Base-by-base conservation (phyloP, 2,329 filamentous ascomycete genomes). In the Alternaria triticimaculans region DNA sequence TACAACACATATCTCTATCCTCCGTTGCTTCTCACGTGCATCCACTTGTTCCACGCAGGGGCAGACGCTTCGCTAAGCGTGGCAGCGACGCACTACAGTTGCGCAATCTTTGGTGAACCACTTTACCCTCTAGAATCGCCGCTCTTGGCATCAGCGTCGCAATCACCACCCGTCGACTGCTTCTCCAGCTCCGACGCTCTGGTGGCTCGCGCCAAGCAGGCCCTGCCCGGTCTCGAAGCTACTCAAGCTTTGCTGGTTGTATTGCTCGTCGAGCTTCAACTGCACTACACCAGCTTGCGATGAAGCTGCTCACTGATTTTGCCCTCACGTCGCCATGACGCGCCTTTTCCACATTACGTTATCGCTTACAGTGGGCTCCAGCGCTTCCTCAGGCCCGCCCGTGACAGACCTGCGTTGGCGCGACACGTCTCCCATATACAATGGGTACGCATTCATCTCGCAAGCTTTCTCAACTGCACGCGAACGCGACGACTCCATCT, bases 61-160 rank as follows among this genome's bases (percentile, higher is more conserved):
- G 61, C 60, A 41, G 60, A 55, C 46, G 51, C 41, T 45, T 66
- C 60, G 56, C 55, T 62, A 59, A 55, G 56, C 61, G 56, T 57
- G 55, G 60, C 63, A 65, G 41, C 41, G 58, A 56, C 51, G 63
- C 60, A 63, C 63, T 56, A 57, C 61, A 64, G 63, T 66, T 66
- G 63, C 63, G 63, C 63, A 65, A 65, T 65, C 60, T 57, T 41
- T 28, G 46, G 33, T 63, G 61, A 60, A 63, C 61, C 57, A 60
- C 57, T 63, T 53, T 63, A 21, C 60, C 55, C 54, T 58, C 54
- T 53, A 33, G 37, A 53, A 28, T 48, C 60, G 54, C 48, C n/a
- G 21, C 46, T 15, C 60, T 62, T 62, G 60, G 60, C 60, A 7
- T 28, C 56, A 21, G 60, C 60, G 50, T 60, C 60, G 60, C 60